These are phyloP conservation scores for Aspergillus alliaceus DNA, from an alignment of 2,329 filamentous ascomycete species.

Conservation along the genomic window DNA sequence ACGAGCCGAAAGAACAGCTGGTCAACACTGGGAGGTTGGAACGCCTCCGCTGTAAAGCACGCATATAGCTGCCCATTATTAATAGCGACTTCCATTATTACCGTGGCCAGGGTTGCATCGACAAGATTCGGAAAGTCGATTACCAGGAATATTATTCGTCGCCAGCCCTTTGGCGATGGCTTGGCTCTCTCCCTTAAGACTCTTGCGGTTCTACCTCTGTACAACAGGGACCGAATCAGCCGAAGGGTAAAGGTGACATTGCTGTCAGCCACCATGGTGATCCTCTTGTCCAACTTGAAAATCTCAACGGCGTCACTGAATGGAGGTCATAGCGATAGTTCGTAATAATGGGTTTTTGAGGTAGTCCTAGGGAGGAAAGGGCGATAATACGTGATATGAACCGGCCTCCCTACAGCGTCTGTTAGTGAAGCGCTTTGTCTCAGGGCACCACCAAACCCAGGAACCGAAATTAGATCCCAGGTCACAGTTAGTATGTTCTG, in stretches of 20 bases:
- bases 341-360: background rate
- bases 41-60: conserved; percentile 11
- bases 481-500: too few relatives aligned
- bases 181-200: conserved; percentile 4
- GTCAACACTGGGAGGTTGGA: conserved; percentile 9
- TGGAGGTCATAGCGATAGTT: background rate
- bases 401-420: too few relatives aligned
- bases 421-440: background rate
- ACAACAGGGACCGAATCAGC: background rate
- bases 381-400: background rate
- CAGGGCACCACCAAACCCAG: background rate
- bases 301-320: background rate
- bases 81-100: conserved; percentile 8
- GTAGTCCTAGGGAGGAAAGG: background rate
- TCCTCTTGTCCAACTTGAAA: background rate
- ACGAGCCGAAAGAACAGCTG: background rate
- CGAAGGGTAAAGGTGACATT: background rate
- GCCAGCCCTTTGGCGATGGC: conserved; percentile 23
- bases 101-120: conserved; percentile 18
- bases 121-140: conserved; percentile 1
- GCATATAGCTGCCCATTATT: background rate
- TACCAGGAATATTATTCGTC: conserved; percentile 19
- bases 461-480: background rate
- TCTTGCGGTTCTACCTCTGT: background rate
- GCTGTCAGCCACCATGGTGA: background rate